Evolutionary conservation across 2,329 filamentous ascomycete species (phyloP), one percentile per base, ranked within the genome.

Genomic region (Elsinoe arachidis): DNA sequence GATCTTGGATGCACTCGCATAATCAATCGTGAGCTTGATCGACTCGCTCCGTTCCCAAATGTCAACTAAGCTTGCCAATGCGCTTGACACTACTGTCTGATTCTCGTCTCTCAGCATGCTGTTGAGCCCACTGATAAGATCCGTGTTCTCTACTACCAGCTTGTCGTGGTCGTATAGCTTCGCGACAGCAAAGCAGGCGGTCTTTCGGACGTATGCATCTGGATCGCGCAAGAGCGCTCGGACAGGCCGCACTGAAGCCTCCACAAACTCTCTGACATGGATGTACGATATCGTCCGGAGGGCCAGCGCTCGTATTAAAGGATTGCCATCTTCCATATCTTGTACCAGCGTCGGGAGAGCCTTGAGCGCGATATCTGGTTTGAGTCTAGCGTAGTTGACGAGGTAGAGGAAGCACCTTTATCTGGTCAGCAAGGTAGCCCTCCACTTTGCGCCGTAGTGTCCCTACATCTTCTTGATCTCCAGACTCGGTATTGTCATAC

Each of bases 381-480:
- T 92, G 79, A 92, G 87, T 60, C 93, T 83, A 53, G 93, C 88
- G 72, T 99, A 99, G 75, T 99, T 97, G 70, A 97, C 93, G 60
- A 99, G 76, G 72, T 95, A 99, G 60, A 99, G 77, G 70, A 97
- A 99, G 75, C 93, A 97, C 91, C 91, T 96, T 68, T 49, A 34
- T 51, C 19, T 30, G 11, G 63, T 74, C 67, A 75, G 70, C 64
- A 49, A 43, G 12, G 12, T 23, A 14, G 33, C 23, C 33, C 19
- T 51, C 21, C 14, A 47, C 37, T 21, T 46, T 41, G 17, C 21
- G 10, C 6, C 14, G 30, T 15, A 17, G 12, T 30, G 26, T 30
- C 70, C 82, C 64, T 77, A 96, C 93, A 99, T 99, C 80, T 99
- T 99, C 82, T 99, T 99, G 75, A 99, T 96, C 74, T 99, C 93